Evolutionary conservation across 768 basidiomycete species (phyloP), one percentile per base, ranked within the genome.

Genomic region (Chalciporus sphaerocephalus): DNA sequence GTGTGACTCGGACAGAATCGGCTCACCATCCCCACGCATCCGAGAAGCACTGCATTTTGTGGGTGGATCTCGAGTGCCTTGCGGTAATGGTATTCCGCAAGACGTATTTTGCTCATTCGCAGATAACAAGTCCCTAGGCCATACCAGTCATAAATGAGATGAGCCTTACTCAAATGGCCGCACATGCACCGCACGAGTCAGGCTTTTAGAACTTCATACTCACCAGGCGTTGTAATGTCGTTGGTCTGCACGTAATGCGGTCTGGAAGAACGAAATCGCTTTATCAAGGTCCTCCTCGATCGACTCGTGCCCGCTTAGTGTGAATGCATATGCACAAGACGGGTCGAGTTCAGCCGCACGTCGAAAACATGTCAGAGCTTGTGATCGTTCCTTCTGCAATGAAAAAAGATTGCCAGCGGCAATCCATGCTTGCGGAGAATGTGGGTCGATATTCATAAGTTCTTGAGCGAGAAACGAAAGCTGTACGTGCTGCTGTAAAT

Each of bases 221-320:
- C 66, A 96, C 96, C 96, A 98, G 43, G 96, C 96, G 70, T 96
- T 95, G 69, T 98, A 99, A 69, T 96, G 92, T 68, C 91, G 83
- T 59, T 80, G 71, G 73, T 98, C 93, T 47, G 87, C 85, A 69
- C 89, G 81, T 66, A 99, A 75, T 30, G 95, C 95, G 46, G 81
- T 83, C 65, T 96, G 83, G 65, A 94, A 99, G 73, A 90, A 94
- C 50, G 78, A 81, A 54, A 94, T 83, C 28, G 94, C 93, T 67
- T 86, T 84, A 58, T 95, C 90, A 53, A 92, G 74, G 72, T 98
- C 92, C 58, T 98, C 95, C 68, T 97, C 89, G 57, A 97, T 82
- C 23, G 86, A 89, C 74, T 99, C 96, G 67, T 98, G 94, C 40
- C 96, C 96, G 59, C 92, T 92, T 48, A 99, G 74, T 18, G 93